A percentile compares a stretch with the other conserved stretches of the same genome.
Evolutionary conservation across 768 basidiomycete species (phyloP).

Genomic region (Rossbeevera mucosa): DNA sequence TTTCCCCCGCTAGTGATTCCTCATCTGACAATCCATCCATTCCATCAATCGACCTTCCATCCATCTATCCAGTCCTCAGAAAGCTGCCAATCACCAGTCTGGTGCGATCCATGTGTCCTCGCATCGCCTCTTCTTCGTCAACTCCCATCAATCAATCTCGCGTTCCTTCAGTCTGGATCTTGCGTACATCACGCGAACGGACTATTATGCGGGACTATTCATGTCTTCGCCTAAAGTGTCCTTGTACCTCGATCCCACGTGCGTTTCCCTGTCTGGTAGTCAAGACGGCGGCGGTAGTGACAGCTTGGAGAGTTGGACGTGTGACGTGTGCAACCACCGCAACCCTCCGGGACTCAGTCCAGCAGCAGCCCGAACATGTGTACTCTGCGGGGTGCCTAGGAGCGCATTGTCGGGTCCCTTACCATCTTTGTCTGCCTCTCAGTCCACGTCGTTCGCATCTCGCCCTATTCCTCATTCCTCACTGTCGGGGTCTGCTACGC

Average conservation of each 20-base stretch:
- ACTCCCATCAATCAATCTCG: conserved; percentile 42
- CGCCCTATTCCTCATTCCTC: conserved; percentile 24
- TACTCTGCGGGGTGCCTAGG: conserved; percentile 78
- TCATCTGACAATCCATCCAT: conserved; percentile 13
- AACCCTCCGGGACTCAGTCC: conserved; percentile 78
- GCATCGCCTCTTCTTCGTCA: conserved; percentile 82
- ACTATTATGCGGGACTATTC: conserved; percentile 87
- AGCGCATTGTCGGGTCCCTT: conserved; percentile 29
- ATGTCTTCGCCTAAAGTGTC: conserved; percentile 88
- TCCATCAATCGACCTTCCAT: conserved; percentile 31
- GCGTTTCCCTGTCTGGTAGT: conserved; percentile 20
- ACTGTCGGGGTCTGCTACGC: conserved; percentile 16
- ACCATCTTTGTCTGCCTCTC: conserved; percentile 32
- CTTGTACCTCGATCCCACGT: conserved; percentile 49
- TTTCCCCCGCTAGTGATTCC: conserved; percentile 6
- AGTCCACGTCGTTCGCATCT: conserved; percentile 36
- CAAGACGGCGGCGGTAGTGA: conserved; percentile 30
- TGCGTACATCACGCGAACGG: conserved; percentile 63
- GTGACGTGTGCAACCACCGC: conserved; percentile 80
- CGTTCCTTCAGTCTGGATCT: conserved; percentile 71
- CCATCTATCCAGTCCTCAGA: conserved; percentile 57
- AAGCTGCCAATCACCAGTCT: conserved; percentile 72
- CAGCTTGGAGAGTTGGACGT: conserved; percentile 68
- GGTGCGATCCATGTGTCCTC: conserved; percentile 72
- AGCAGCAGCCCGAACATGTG: conserved; percentile 63